Percentiles rank a stretch among this genome's conserved stretches.
Evolutionary conservation across 176 grass and related monocot species (phyloP).

Genomic region (Carex parvula): DNA sequence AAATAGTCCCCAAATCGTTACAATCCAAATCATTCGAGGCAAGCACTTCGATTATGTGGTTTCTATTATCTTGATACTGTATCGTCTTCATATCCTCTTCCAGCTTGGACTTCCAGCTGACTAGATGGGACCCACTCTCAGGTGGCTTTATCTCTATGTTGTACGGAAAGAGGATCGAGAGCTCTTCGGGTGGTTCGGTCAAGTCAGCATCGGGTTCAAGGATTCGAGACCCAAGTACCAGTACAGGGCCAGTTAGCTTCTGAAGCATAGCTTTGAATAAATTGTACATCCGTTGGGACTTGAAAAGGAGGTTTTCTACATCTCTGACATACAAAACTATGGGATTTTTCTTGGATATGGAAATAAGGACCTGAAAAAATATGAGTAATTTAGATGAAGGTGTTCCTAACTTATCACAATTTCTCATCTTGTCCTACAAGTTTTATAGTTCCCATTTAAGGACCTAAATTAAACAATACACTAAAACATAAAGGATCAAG

Average conservation of each 20-base stretch:
- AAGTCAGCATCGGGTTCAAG: slow-evolving; percentile 43
- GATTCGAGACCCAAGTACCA: slow-evolving; percentile 83
- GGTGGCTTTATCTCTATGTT: slow-evolving; percentile 79
- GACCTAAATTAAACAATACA: background rate
- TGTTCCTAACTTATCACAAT: background rate
- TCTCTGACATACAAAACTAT: slow-evolving; percentile 89
- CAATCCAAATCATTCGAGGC: slow-evolving; percentile 83
- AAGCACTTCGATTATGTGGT: slow-evolving; percentile 88
- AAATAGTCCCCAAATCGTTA: slow-evolving; percentile 86
- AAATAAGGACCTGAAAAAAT: slow-evolving; percentile 49
- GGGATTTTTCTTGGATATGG: slow-evolving; percentile 69
- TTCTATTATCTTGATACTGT: slow-evolving; percentile 85
- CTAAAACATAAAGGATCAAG: background rate
- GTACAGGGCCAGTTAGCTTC: slow-evolving; percentile 61
- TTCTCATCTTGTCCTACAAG: background rate
- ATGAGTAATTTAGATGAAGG: background rate
- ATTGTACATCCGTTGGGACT: slow-evolving; percentile 77
- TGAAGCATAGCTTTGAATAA: slow-evolving; percentile 75
- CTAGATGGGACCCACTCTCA: slow-evolving; percentile 56
- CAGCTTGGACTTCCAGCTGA: slow-evolving; percentile 66
- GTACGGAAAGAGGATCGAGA: slow-evolving; percentile 63
- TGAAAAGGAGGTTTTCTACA: slow-evolving; percentile 73
- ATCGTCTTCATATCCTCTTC: slow-evolving; percentile 70
- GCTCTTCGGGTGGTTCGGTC: slow-evolving; percentile 49
- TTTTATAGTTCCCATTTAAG: background rate